Percentiles rank a stretch among this genome's conserved stretches.
These are phyloP conservation scores for Dictyostelium capitatum DNA, from an alignment of 78 protist genomes.

Conservation along the genomic window DNA sequence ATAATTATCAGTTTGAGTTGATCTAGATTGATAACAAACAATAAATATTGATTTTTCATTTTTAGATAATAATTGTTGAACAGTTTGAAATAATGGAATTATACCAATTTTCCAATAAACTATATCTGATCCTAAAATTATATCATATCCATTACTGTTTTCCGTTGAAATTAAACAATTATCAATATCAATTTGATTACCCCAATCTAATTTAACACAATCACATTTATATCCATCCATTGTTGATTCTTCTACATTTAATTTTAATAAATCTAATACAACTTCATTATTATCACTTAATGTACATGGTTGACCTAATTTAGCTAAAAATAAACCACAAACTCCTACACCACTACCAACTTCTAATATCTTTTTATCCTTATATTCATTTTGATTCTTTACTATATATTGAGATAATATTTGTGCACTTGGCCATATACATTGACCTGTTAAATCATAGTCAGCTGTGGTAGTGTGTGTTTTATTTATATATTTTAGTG, in stretches of 20 bases:
- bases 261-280: conserved; percentile 37
- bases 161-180: neutral
- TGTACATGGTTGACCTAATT: conserved; percentile 11
- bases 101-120: conserved; percentile 61
- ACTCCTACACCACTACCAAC: conserved; percentile 73
- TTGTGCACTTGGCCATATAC: conserved; percentile 64
- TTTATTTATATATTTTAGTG: too few species aligned
- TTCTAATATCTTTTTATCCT: conserved; percentile 15
- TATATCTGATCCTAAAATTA: conserved; percentile 55
- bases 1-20: conserved; percentile 61
- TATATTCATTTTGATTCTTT: conserved; percentile 4
- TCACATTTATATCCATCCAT: conserved; percentile 45
- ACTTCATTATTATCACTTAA: conserved; percentile 60
- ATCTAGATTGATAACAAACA: conserved; percentile 59
- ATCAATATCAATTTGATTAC: conserved; percentile 23
- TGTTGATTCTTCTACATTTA: conserved; percentile 28
- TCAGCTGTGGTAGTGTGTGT: neutral
- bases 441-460: conserved; percentile 71
- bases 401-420: conserved; percentile 54
- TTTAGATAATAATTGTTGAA: neutral
- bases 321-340: conserved; percentile 60
- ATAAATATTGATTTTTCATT: neutral
- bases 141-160: conserved; percentile 32
- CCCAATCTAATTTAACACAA: conserved; percentile 51
- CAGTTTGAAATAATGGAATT: conserved; percentile 45